Percentiles rank a stretch among this genome's conserved stretches.
phyloP scores from a whole-genome alignment of 306 rosid species.

The Begonia fuchsioides region DNA sequence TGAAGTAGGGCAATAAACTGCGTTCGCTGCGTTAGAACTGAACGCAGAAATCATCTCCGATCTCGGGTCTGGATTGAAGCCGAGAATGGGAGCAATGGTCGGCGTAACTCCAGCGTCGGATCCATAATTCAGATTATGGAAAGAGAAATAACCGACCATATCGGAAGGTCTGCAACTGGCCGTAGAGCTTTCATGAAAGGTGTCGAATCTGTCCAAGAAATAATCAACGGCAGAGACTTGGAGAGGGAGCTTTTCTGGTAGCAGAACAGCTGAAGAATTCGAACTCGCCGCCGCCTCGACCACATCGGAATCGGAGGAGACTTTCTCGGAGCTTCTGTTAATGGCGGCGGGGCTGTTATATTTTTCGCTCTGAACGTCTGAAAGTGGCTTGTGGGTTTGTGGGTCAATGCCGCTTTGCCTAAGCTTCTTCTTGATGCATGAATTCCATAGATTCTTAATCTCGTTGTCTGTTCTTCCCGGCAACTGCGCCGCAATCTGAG shows the following conservation, averaged over 20 bases:
- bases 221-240: slow-evolving; percentile 15
- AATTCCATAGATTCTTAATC: slow-evolving; percentile 47
- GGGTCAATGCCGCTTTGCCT: slow-evolving; percentile 40
- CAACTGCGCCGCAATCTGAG: slow-evolving; percentile 39
- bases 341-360: slow-evolving; percentile 2
- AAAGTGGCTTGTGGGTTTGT: slow-evolving; percentile 29
- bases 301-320: background rate
- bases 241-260: too few species aligned
- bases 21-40: too few species aligned
- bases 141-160: slow-evolving; percentile 36
- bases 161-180: slow-evolving; percentile 37
- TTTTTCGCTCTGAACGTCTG: slow-evolving; percentile 1
- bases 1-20: too few species aligned
- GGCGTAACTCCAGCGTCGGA: slow-evolving; percentile 17
- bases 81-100: slow-evolving; percentile 27
- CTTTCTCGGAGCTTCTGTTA: background rate
- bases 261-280: too few species aligned
- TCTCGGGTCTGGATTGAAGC: slow-evolving; percentile 28
- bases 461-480: slow-evolving; percentile 53
- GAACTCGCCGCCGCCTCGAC: too few species aligned
- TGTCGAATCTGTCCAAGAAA: slow-evolving; percentile 29
- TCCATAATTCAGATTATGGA: slow-evolving; percentile 37
- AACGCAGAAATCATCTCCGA: slow-evolving; percentile 29
- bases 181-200: slow-evolving; percentile 22
- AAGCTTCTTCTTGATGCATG: slow-evolving; percentile 45